A percentile compares a stretch with the other conserved stretches of the same genome.
These are phyloP conservation scores for Citrus reticulata DNA, from an alignment of 345 rosid genomes.

Conservation along the genomic window DNA sequence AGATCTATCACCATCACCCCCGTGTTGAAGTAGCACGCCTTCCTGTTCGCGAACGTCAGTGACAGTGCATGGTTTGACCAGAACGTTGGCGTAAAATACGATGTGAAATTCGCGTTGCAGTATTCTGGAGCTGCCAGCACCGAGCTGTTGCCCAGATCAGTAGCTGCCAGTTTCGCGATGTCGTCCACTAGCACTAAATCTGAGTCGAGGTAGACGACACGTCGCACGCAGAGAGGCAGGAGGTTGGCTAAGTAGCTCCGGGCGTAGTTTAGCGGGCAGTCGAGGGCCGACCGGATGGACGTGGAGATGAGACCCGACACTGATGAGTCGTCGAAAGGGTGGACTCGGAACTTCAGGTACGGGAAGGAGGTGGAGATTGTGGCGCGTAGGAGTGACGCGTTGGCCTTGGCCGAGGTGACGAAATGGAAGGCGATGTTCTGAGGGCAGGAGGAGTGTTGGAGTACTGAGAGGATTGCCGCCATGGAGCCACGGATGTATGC, in stretches of 20 bases:
- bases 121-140: slow-evolving; percentile 92
- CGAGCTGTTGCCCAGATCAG: slow-evolving; percentile 47
- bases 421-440: slow-evolving; percentile 82
- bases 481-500: slow-evolving; percentile 91
- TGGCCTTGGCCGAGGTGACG: slow-evolving; percentile 62
- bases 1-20: slow-evolving; percentile 96
- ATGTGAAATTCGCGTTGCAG: slow-evolving; percentile 90
- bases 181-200: slow-evolving; percentile 89
- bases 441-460: slow-evolving; percentile 92
- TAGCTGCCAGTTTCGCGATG: slow-evolving; percentile 67
- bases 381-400: slow-evolving; percentile 46
- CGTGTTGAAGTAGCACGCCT: slow-evolving; percentile 74
- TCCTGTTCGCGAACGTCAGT: slow-evolving; percentile 53
- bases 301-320: slow-evolving; percentile 76
- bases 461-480: slow-evolving; percentile 86
- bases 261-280: slow-evolving; percentile 88
- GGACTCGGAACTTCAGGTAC: slow-evolving; percentile 63
- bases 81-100: slow-evolving; percentile 65
- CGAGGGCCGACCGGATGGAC: slow-evolving; percentile 87
- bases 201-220: slow-evolving; percentile 87
- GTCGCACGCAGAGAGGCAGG: slow-evolving; percentile 69
- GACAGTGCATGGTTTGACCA: slow-evolving; percentile 76
- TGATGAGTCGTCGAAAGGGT: slow-evolving; percentile 57
- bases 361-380: slow-evolving; percentile 82
- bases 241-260: slow-evolving; percentile 76